phyloP scores from a whole-genome alignment of 495 filamentous ascomycete species.

The Penicillium maclennaniae region DNA sequence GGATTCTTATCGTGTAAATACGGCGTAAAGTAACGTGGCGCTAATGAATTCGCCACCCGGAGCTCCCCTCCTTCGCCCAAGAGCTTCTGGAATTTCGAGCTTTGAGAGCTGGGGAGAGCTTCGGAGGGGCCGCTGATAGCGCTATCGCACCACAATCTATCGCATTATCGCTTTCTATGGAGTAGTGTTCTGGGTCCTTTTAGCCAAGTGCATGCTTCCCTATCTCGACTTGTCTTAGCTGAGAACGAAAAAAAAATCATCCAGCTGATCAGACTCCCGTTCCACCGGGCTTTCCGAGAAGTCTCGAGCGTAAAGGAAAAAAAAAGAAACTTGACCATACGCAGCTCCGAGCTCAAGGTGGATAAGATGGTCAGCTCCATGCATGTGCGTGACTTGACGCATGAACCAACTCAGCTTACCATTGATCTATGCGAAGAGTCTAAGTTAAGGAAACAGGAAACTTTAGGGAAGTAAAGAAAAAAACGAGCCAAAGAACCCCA shows the following conservation, averaged over 20 bases:
- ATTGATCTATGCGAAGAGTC: not conserved
- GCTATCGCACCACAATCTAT: conserved; percentile 1
- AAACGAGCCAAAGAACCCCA: not conserved
- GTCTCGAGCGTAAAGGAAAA: not conserved
- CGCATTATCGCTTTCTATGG: not conserved
- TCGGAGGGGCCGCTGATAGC: conserved; percentile 34
- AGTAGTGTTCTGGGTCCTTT: not conserved
- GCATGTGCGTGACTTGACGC: not conserved
- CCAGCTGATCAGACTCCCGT: conserved; percentile 8
- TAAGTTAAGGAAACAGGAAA: not conserved
- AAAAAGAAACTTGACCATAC: conserved; percentile 2
- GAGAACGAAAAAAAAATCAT: not conserved
- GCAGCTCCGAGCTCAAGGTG: conserved; percentile 5
- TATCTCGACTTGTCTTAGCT: not conserved
- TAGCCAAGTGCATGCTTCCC: not conserved
- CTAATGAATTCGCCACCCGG: conserved; percentile 24
- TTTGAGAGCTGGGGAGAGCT: conserved; percentile 31
- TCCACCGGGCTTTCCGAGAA: conserved; percentile 22
- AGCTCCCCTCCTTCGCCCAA: conserved; percentile 24
- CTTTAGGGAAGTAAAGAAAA: not conserved
- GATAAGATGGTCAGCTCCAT: not conserved
- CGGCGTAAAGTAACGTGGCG: conserved; percentile 19
- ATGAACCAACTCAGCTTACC: not conserved
- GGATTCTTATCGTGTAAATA: not conserved
- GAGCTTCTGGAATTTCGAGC: conserved; percentile 27